These are phyloP conservation scores for Hygrophila difformis DNA, from an alignment of 257 asterid genomes.

Conservation along the genomic window DNA sequence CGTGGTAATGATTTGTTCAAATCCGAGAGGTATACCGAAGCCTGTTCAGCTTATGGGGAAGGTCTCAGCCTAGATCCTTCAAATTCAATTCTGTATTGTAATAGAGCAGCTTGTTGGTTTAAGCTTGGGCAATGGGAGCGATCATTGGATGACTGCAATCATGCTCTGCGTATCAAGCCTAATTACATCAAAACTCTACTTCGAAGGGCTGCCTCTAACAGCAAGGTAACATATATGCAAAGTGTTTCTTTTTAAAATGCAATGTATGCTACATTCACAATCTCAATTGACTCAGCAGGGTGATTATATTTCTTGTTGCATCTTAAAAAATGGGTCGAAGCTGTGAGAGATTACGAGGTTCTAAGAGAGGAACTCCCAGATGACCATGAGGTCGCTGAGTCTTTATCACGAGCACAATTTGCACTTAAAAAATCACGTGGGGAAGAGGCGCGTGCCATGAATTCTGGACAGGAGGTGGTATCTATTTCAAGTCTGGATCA, in stretches of 20 bases:
- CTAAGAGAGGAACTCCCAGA: constrained; percentile 58
- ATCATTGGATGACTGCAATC: constrained; percentile 76
- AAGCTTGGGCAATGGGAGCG: constrained; percentile 76
- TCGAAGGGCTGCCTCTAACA: constrained; percentile 80
- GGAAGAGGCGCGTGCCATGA: constrained; percentile 65
- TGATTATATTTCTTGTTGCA: constrained; percentile 16
- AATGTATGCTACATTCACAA: not conserved
- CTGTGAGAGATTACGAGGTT: constrained; percentile 76
- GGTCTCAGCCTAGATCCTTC: constrained; percentile 75
- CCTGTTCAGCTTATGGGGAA: constrained; percentile 82
- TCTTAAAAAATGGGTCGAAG: constrained; percentile 87
- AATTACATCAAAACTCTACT: constrained; percentile 76
- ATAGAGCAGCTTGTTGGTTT: constrained; percentile 96
- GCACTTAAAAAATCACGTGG: constrained; percentile 69
- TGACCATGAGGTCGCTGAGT: constrained; percentile 68
- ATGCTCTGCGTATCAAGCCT: constrained; percentile 73
- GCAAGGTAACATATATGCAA: constrained; percentile 37
- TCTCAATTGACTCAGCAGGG: not conserved
- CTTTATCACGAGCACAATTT: constrained; percentile 67
- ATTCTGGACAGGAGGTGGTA: constrained; percentile 84
- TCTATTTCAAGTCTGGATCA: constrained; percentile 54
- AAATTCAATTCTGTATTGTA: constrained; percentile 80
- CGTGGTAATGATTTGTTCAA: constrained; percentile 91
- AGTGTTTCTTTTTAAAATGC: not conserved
- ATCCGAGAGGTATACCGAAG: constrained; percentile 83